Conservation (phyloP, 768 basidiomycete species). For the Phanerochaete sordida region DNA sequence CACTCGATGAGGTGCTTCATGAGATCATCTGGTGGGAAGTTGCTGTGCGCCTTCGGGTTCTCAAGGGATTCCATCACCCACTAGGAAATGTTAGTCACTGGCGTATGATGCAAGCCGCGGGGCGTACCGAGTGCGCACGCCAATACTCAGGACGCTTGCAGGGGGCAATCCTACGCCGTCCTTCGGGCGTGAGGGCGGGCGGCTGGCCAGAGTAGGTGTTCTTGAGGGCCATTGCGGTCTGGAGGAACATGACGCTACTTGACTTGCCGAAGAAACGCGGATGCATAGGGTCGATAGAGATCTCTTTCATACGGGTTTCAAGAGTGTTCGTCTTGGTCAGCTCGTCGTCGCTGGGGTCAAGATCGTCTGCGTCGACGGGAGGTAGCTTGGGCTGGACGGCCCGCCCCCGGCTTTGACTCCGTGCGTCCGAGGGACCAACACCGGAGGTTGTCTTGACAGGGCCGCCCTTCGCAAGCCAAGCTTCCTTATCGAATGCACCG, state of each 20-base stretch:
- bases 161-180: constrained; percentile 12
- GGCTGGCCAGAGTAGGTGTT: constrained; percentile 29
- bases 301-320: constrained; percentile 26
- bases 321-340: constrained; percentile 22
- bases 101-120: not conserved
- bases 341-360: constrained; percentile 27
- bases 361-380: constrained; percentile 23
- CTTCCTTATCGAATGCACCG: constrained; percentile 36
- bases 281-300: constrained; percentile 24
- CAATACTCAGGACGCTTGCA: constrained; percentile 46
- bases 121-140: constrained; percentile 42
- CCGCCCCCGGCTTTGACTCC: constrained; percentile 5
- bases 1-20: constrained; percentile 40
- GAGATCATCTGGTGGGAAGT: constrained; percentile 35
- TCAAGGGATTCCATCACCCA: constrained; percentile 25
- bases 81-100: constrained; percentile 9
- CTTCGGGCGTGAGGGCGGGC: not conserved
- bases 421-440: not conserved
- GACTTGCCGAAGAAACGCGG: constrained; percentile 40
- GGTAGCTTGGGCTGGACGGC: constrained; percentile 13
- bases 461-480: constrained; percentile 24
- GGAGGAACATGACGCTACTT: constrained; percentile 37
- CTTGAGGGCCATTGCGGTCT: constrained; percentile 40
- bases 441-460: not conserved
- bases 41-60: constrained; percentile 23